These are phyloP conservation scores for Stereum hirsutum DNA, from an alignment of 1,284 basidiomycete species.

Conservation along the genomic window DNA sequence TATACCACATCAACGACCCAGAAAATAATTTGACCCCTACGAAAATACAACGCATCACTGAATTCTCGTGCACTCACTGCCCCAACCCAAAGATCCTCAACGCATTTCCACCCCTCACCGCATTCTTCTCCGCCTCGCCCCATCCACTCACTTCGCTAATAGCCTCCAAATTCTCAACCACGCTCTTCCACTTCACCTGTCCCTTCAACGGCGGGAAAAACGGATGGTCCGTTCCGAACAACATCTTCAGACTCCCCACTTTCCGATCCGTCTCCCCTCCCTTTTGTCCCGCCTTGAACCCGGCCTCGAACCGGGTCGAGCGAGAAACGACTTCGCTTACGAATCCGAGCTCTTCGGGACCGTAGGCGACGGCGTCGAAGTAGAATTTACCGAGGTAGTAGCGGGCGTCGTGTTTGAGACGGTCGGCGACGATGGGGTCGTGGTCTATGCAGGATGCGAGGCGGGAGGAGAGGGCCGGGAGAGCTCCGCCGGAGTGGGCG, in stretches of 20 bases:
- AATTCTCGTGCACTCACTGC: no score
- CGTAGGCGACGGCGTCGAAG: constrained; percentile 79
- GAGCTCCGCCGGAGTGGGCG: constrained; percentile 78
- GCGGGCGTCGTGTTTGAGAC: constrained; percentile 75
- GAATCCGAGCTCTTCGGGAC: constrained; percentile 73
- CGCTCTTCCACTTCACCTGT: constrained; percentile 72
- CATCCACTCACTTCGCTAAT: constrained; percentile 60
- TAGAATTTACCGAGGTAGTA: constrained; percentile 75
- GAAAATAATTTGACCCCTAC: no score
- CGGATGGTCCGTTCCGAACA: constrained; percentile 85
- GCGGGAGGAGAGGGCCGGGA: constrained; percentile 74
- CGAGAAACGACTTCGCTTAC: constrained; percentile 63
- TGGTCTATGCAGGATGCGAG: constrained; percentile 78
- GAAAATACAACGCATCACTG: no score
- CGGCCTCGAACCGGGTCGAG: constrained; percentile 35
- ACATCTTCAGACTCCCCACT: constrained; percentile 44
- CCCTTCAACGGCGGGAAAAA: constrained; percentile 77
- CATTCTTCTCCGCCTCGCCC: constrained; percentile 49
- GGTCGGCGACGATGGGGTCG: constrained; percentile 66
- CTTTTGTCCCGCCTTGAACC: constrained; percentile 19
- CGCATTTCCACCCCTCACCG: constrained; percentile 66
- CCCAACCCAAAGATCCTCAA: constrained; percentile 52
- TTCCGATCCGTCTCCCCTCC: constrained; percentile 21
- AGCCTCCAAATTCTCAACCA: constrained; percentile 75
- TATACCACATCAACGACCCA: no score